Base-by-base conservation (phyloP, 768 basidiomycete genomes). In the Gloeophyllum trabeum region DNA sequence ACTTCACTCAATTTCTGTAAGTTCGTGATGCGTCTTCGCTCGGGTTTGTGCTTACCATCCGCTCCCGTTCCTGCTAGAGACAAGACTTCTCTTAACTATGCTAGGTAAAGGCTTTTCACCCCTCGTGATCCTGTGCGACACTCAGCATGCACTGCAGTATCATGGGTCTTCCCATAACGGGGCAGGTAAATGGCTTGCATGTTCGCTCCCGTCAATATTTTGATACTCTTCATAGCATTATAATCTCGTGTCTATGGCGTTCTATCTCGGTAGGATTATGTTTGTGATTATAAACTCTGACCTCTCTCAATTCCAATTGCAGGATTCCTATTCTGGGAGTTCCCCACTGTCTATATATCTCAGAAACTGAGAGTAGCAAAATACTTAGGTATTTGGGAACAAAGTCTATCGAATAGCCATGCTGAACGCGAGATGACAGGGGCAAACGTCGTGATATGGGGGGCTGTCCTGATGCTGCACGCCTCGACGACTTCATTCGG, bases 51-150 rank as follows among this genome's bases (percentile, higher is more conserved):
- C 23, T 6, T 7, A 20, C 35, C 18, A 12, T 22, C 14, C 10
- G 3, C 32, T 36, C 40, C 35, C 10, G 43, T 3, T 28, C 24
- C 28, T 39, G 44, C 4, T 44, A 79, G 78, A 44, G 81, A 82
- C 55, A 83, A 82, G 63, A 79, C 78, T 3, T 73, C 76, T 10
- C 54, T 81, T 28, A 80, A 79, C 53, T 81, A 81, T 63, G 79
- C 79, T n/a, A 77, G 75, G 76, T 71, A 46, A 32, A 32, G 7
- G 36, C 7, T 6, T 12, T 7, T 21, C 20, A 10, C 12, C 36
- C 20, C 13, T 10, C 36, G 36, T 10, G 20, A 16, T 32, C 10
- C 16, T 21, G 13, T 37, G 13, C 20, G 3, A 24, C 25, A 25
- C 38, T 16, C 7, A n/a, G n/a, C n/a, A n/a, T n/a, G n/a, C 36